Evolutionary conservation across 441 rosid genomes (phyloP), one percentile per base, ranked within the genome.

Genomic region (Gossypium gossypioides): DNA sequence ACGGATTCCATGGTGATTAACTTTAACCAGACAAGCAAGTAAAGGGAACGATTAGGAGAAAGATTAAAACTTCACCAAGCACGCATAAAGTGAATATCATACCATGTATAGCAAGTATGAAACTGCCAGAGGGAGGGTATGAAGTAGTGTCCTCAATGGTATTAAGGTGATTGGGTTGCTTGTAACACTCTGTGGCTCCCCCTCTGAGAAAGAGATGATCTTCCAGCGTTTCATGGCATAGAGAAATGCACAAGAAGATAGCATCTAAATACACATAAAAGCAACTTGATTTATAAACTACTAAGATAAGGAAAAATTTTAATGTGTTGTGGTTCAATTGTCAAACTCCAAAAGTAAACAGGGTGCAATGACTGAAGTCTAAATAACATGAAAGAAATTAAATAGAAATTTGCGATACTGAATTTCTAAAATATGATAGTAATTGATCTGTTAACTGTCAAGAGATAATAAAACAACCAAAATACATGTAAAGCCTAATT

Each of bases 1-100:
- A 86, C 88, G 60, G 89, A 79, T 79, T 86, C 91, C 91, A 87
- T 87, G 13, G 88, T 83, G 42, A 82, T 72, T 63, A 87, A 78
- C 91, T 86, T 83, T 71, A 65, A 69, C 51, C 72, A 78, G 58
- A 54, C 64, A 34, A 40, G 15, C 29, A 44, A 44, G 57, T 13
- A 22, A 34, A 72, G 22, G 21, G 3, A 19, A 50, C 13, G n/a
- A 68, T 74, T 50, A 64, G 19, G 29, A 62, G 69, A 29, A 40
- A 65, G 57, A 44, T 22, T 12, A 21, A 67, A 29, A 6, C 9
- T 51, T 68, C 24, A 25, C 22, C 25, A 50, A 57, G 6, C 24
- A 24, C 7, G 40, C 7, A 62, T 32, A 25, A 13, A 42, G 2
- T 1, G 3, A 52, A 37, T 15, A 32, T 57, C 44, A 25, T 79